Percentiles rank a stretch among this genome's conserved stretches.
These are phyloP conservation scores for Claviceps monticola DNA, from an alignment of 2,329 filamentous ascomycete species.

Conservation along the genomic window DNA sequence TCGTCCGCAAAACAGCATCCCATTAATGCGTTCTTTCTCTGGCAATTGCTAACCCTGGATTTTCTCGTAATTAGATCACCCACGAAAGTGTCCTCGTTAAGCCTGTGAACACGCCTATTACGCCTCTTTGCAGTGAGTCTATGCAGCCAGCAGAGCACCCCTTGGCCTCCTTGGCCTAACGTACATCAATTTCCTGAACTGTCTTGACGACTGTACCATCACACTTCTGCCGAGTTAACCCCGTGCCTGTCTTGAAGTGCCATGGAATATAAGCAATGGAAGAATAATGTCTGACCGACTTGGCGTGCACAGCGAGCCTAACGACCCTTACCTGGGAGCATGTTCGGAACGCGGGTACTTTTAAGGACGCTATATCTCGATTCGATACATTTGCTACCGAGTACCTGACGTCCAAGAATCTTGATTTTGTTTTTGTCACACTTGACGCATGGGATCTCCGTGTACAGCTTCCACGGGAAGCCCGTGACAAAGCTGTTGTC, in stretches of 20 bases:
- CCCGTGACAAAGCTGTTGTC: constrained; percentile 94
- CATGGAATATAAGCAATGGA: neutral
- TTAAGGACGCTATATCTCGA: constrained; percentile 89
- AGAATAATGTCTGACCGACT: neutral
- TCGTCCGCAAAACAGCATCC: neutral
- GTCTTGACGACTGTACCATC: neutral
- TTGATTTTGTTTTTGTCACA: constrained; percentile 96
- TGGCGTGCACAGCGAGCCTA: constrained; percentile 59
- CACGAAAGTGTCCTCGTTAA: constrained; percentile 95
- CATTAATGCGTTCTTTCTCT: constrained; percentile 3
- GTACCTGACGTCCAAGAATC: constrained; percentile 77
- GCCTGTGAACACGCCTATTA: constrained; percentile 96
- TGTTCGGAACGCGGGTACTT: constrained; percentile 91
- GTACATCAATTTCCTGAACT: neutral
- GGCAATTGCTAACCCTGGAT: constrained; percentile 6
- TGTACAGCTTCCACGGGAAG: constrained; percentile 92
- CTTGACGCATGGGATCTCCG: constrained; percentile 97
- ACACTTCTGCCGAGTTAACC: neutral
- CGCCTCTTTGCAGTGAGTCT: constrained; percentile 91
- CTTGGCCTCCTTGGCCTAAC: neutral
- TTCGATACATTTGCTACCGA: constrained; percentile 91
- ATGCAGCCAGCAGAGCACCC: constrained; percentile 8
- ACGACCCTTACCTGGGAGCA: constrained; percentile 99
- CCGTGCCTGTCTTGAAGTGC: neutral
- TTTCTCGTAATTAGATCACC: constrained; percentile 51